Base-by-base conservation (phyloP, 768 basidiomycete species). In the Hebeloma cylindrosporum region DNA sequence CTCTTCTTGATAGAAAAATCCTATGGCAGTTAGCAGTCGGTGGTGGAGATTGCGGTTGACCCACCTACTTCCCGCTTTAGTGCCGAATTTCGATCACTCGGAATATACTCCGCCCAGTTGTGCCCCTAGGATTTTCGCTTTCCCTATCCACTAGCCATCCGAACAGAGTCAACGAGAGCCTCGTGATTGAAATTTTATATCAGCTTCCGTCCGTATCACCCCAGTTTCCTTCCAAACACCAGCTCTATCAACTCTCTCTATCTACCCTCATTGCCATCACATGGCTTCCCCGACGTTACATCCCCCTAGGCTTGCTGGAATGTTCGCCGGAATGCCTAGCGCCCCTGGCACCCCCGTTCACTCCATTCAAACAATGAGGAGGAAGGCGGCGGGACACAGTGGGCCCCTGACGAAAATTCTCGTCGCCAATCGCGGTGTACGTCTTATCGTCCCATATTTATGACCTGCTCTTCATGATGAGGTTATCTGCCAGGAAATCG, bases 331-430 rank as follows among this genome's bases (percentile, higher is more conserved):
- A 42, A 79, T 87, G 40, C 89, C 89, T 52, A 88, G 85, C 62
- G 80, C 75, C 8, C 87, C 89, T 1, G 78, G 88, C 51, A 93
- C 90, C 1, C 90, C 90, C 3, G 86, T 93, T 48, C 90, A 93
- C 63, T 90, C 83, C 47, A 93, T 93, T 54, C 85, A 90, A 65
- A 87, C 89, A 20, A 91, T 93, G 86, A 79, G 91, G 51, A 77
- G 91, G 56, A 93, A 90, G 72, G 78, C 88, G 16, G 91, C 91
- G 3, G 91, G 91, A n/a, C 91, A 93, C 60, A 78, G 83, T 41
- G 91, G 91, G 7, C 91, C 90, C 3, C 69, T 93, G 50, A 92
- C 92, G 34, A 93, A 93, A 75, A 89, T 93, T 61, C 77, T 93
- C 14, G 91, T 93, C 52, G 91, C 91, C 39, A 93, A 93, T 67